Evolutionary conservation across 306 rosid genomes (phyloP).

Genomic region (Castanopsis chinensis): DNA sequence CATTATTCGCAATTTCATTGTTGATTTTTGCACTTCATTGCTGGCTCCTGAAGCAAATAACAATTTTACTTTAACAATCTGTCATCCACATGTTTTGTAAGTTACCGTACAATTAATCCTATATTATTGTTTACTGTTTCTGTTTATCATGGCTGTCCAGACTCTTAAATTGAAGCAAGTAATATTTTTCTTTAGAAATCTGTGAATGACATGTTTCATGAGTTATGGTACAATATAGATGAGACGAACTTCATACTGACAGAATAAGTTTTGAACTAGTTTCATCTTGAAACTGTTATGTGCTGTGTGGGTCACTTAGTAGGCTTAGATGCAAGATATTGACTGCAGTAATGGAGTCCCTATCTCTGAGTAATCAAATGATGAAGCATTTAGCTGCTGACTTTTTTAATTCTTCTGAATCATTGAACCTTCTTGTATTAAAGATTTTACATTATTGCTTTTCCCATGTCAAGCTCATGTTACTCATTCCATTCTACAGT

Average conservation of each 20-base stretch:
- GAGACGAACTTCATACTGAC: background rate
- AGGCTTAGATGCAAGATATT: background rate
- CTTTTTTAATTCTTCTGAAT: background rate
- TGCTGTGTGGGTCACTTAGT: background rate
- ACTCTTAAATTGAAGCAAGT: background rate
- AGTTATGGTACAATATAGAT: background rate
- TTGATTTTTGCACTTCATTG: no score
- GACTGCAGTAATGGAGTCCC: background rate
- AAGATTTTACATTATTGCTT: background rate
- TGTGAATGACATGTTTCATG: background rate
- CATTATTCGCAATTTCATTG: no score
- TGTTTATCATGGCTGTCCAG: background rate
- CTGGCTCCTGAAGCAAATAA: no score
- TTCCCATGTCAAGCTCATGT: no score
- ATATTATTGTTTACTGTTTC: background rate
- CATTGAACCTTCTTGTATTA: background rate
- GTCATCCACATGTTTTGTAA: no score
- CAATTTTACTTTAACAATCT: no score
- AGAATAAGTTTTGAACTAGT: background rate
- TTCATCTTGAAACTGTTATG: background rate
- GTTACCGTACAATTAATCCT: background rate
- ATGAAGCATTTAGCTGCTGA: background rate
- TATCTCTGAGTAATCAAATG: background rate
- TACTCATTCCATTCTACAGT: no score
- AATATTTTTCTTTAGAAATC: background rate